These are phyloP conservation scores for Exophiala mesophila DNA, from an alignment of 2,329 filamentous ascomycete genomes.

Conservation along the genomic window DNA sequence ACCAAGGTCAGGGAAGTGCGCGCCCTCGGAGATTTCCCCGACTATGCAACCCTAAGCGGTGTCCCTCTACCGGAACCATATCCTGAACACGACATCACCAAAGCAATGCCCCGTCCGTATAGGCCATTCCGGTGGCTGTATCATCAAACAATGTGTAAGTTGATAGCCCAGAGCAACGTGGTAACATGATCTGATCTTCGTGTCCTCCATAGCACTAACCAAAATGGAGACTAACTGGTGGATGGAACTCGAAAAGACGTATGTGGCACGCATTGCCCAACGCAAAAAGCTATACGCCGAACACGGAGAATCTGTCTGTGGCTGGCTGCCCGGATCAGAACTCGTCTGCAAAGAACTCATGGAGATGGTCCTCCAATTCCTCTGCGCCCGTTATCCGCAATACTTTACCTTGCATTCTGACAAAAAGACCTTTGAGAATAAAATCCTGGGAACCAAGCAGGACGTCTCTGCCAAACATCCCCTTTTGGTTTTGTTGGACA, in stretches of 20 bases:
- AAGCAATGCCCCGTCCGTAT: conserved; percentile 68
- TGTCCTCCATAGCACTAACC: conserved; percentile 55
- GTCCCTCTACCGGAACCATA: conserved; percentile 66
- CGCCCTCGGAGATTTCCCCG: conserved; percentile 68
- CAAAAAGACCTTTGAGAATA: conserved; percentile 60
- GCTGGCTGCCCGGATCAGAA: conserved; percentile 67
- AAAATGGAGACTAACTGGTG: conserved; percentile 81
- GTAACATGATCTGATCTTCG: conserved; percentile 1
- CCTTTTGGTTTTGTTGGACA: conserved; percentile 65
- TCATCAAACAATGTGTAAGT: conserved; percentile 86
- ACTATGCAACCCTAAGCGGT: conserved; percentile 70
- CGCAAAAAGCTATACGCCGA: conserved; percentile 60
- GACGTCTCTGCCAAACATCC: conserved; percentile 60
- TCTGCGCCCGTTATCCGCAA: conserved; percentile 71
- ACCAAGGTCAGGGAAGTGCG: conserved; percentile 67
- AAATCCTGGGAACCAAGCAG: conserved; percentile 59
- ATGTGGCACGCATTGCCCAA: conserved; percentile 62
- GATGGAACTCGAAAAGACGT: conserved; percentile 79
- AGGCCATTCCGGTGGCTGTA: conserved; percentile 79
- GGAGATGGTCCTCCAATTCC: conserved; percentile 78
- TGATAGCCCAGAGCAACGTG: neutral
- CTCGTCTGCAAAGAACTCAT: conserved; percentile 79
- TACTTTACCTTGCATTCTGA: conserved; percentile 60
- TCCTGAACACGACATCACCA: conserved; percentile 61
- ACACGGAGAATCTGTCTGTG: conserved; percentile 61